Evolutionary conservation across 495 filamentous ascomycete species (phyloP), one percentile per base, ranked within the genome.

Genomic region (Penicillium riverlandense): DNA sequence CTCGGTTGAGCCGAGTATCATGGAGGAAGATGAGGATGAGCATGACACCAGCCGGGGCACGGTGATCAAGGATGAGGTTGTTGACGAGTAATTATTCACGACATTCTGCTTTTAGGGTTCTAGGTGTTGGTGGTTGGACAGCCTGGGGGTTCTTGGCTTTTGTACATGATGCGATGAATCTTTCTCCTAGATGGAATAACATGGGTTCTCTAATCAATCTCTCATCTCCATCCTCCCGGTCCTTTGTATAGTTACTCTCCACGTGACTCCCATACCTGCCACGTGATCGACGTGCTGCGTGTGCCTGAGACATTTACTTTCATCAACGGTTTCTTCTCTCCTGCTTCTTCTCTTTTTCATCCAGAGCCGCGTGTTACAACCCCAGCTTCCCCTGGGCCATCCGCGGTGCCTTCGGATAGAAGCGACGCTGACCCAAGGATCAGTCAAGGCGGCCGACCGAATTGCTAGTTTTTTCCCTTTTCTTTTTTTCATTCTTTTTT

Each of bases 21-120:
- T 63, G 52, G 62, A 66, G 28, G 53, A 81, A 42, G 58, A 79
- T 75, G 58, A 81, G 57, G 46, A 83, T 40, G 49, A 80, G 38
- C 46, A 84, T 47, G 53, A 82, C 49, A 57, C 84, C 54, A 55
- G 76, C 62, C 37, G 74, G 61, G 53, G 52, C 22, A 69, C 67
- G 22, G 46, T 67, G 8, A 66, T 73, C 44, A 74, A 77, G 46
- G 62, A 63, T 60, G 83, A 84, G 38, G 34, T 62, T 63, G 47
- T 35, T 42, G 64, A 64, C 42, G 53, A 58, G 40, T 56, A 44
- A 52, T 60, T 56, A 56, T 47, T 22, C 22, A 22, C 22, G 47
- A 31, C 54, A 46, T 55, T 58, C 50, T 48, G 47, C 44, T 37
- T 51, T 43, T 57, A 46, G 37, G 43, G 43, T 49, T 55, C 45